Evolutionary conservation across 257 asterid genomes (phyloP).

Genomic region (Capsicum pubescens): DNA sequence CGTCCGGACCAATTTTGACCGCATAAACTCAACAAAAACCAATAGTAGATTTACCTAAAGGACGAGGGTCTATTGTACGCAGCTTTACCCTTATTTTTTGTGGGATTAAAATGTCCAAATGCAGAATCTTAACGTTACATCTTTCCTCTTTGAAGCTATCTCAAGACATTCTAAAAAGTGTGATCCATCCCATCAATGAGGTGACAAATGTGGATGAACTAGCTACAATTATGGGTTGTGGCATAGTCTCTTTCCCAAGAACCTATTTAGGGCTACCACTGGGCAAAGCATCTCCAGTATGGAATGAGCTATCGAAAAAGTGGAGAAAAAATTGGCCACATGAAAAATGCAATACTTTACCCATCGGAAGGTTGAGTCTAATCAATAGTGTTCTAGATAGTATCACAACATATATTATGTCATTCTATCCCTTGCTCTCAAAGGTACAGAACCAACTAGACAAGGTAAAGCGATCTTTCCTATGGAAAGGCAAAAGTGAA

Average conservation of each 20-base stretch:
- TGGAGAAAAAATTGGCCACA: constrained; percentile 6
- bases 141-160: no score
- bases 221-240: no score
- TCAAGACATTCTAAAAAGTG: no score
- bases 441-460: not conserved
- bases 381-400: not conserved
- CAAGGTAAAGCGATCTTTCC: not conserved
- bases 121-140: no score
- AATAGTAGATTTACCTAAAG: no score
- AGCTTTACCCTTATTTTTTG: no score
- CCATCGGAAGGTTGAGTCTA: not conserved
- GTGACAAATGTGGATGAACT: no score
- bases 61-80: no score
- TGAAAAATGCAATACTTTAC: not conserved
- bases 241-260: not conserved
- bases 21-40: no score
- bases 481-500: constrained; percentile 11
- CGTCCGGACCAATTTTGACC: no score
- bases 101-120: no score
- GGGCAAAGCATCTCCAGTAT: not conserved
- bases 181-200: no score
- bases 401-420: not conserved
- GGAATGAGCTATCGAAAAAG: not conserved
- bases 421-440: not conserved
- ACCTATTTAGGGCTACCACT: not conserved